Base-by-base conservation (phyloP, 192 early-diverging fungal species). In the Coemansia sp. region DNA sequence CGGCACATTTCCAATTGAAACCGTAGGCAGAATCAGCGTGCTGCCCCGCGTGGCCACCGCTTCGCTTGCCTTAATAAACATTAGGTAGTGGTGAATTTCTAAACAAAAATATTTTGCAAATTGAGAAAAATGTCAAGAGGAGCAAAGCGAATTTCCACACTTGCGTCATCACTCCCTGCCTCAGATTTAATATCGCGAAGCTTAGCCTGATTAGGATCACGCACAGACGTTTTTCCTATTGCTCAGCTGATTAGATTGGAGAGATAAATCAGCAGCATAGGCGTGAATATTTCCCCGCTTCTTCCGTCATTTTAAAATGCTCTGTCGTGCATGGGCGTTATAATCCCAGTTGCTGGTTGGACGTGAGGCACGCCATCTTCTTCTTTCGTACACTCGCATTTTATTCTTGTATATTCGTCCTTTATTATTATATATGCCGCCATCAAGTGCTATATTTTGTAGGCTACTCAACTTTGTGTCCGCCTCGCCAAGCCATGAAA, bases 1-100 rank as follows among this genome's bases (percentile, higher is more conserved):
- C 32, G 92, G 90, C n/a, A 91, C 92, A 63, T 91, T 93, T 23
- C 90, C 92, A 39, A 93, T 88, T 1, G 92, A 91, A 29, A 93
- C 89, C 0, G 89, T 76, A 9, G 91, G 91, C 72, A 81, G 48
- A 42, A 79, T 42, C 9, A 80, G 75, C 57, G 66, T 78, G 53
- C 74, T 77, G 67, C 70, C 74, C 4, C 34, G 64, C 51, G 69
- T 71, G 3, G n/a, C 8, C 15, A 39, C 36, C 36, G 59, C n/a
- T 12, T 61, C 59, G 36, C 19, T 38, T 9, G 59, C 36, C 12
- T 61, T 61, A 12, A 61, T 19, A 61, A 61, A 61, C 59, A 61
- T 58, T 5, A 10, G 46, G 2, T 48, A 48, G 7, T 48, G 3
- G 21, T 21, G 2, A 10, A 48, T 48, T 48, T 7, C 6, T 42